These are phyloP conservation scores for Pestalotiopsis fici DNA, from an alignment of 2,329 filamentous ascomycete genomes.

Conservation along the genomic window DNA sequence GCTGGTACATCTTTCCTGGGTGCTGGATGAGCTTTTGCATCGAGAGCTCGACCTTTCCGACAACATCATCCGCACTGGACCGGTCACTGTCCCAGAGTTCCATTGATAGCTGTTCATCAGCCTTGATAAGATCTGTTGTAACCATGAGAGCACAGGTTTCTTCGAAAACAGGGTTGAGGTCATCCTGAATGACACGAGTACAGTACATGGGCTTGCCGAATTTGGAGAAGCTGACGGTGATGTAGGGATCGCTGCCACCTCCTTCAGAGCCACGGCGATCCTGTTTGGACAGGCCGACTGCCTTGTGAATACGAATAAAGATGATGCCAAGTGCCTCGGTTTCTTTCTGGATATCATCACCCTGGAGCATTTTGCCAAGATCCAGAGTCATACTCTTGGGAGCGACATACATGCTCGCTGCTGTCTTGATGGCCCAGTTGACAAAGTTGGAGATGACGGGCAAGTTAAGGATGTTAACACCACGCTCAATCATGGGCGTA, in stretches of 20 bases:
- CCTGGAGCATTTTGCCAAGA: slow-evolving; percentile 84
- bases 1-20: slow-evolving; percentile 88
- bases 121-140: slow-evolving; percentile 87
- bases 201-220: slow-evolving; percentile 98
- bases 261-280: slow-evolving; percentile 79
- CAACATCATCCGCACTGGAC: slow-evolving; percentile 89
- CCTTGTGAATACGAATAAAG: slow-evolving; percentile 89
- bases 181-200: slow-evolving; percentile 92
- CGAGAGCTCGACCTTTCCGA: slow-evolving; percentile 90
- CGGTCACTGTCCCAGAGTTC: slow-evolving; percentile 97
- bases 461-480: slow-evolving; percentile 87
- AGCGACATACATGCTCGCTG: slow-evolving; percentile 88
- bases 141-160: slow-evolving; percentile 85
- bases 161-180: slow-evolving; percentile 90
- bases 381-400: slow-evolving; percentile 94
- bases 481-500: slow-evolving; percentile 87
- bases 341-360: slow-evolving; percentile 90
- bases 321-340: slow-evolving; percentile 84
- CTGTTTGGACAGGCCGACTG: slow-evolving; percentile 86
- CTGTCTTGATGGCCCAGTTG: slow-evolving; percentile 89
- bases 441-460: slow-evolving; percentile 95
- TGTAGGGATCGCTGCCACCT: slow-evolving; percentile 92
- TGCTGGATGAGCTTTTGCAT: slow-evolving; percentile 96
- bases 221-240: slow-evolving; percentile 92
- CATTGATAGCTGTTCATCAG: slow-evolving; percentile 87